Base-by-base conservation (phyloP, 2,329 filamentous ascomycete species). In the Fusarium verticillioides region DNA sequence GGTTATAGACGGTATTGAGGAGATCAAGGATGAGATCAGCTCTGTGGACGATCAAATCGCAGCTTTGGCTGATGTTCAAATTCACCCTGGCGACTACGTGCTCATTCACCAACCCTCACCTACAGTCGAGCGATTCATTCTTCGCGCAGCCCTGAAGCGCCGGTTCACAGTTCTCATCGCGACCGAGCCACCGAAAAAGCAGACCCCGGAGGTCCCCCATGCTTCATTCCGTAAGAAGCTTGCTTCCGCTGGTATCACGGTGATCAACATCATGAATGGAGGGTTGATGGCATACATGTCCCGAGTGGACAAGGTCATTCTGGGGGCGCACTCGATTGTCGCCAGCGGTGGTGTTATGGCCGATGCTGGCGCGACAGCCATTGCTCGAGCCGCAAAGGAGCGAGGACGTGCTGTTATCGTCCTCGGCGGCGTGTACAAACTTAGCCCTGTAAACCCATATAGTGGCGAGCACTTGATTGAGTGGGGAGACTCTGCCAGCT, bases 31-130 rank as follows among this genome's bases (percentile, higher is more conserved):
- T 79, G 96, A 99, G 83, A 91, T 99, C 63, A 92, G 93, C 74
- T 93, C 96, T 79, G 95, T 95, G 12, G 96, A 98, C 80, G 94
- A 97, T 79, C 95, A 97, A 82, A 97, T 99, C 77, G 94, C 96
- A 4, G 90, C 91, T 28, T 93, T 95, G 73, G 94, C 95, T 5
- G 92, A 97, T 72, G 94, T 97, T 53, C 94, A 98, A 82, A 97
- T 99, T 73, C 94, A 97, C 80, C 93, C 94, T 2, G 95, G 96
- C 79, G 96, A 99, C 82, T 93, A 95, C 76, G 94, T 99, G 71
- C 89, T 99, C 70, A 95, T 95, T 13, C 92, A 97, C 81, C 93
- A 94, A 49, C 94, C 95, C 3, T 96, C 94, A 1, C 88, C 90
- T 39, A 97, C 94, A 1, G 94, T 98, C 11, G 94, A 98, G 80